Conservation (phyloP, 129 eudicot genomes). For the Tagetes erecta region DNA sequence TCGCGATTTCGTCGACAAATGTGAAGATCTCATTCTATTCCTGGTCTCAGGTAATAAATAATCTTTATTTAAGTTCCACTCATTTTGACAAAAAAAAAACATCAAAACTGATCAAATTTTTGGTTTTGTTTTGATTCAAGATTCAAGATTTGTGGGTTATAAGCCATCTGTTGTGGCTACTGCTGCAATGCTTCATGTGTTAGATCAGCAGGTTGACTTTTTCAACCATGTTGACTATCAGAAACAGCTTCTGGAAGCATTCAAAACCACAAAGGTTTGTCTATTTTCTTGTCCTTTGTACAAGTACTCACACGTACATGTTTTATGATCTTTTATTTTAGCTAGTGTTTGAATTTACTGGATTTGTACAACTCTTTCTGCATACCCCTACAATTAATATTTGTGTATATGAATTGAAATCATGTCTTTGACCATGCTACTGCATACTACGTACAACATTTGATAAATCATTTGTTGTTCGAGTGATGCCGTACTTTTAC, state of each 20-base stretch:
- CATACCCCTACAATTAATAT: background rate
- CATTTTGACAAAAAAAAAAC: constrained; percentile 1
- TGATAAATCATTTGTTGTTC: background rate
- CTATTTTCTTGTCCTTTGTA: constrained; percentile 10
- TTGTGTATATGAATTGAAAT: background rate
- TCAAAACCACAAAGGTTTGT: constrained; percentile 64
- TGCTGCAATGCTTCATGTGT: constrained; percentile 70
- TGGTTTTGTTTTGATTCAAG: constrained; percentile 32
- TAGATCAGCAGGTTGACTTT: constrained; percentile 54
- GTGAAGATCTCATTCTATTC: constrained; percentile 60
- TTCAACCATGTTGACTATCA: constrained; percentile 53
- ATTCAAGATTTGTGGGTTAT: constrained; percentile 60
- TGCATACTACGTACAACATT: background rate
- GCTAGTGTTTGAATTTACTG: background rate
- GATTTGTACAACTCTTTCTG: constrained; percentile 23
- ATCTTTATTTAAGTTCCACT: background rate
- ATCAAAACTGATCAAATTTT: constrained; percentile 15
- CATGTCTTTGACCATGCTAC: constrained; percentile 25
- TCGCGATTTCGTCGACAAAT: constrained; percentile 61
- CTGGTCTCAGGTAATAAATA: constrained; percentile 53
- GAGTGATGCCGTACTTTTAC: too few species aligned
- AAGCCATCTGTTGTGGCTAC: constrained; percentile 72
- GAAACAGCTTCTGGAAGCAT: constrained; percentile 59
- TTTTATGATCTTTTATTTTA: background rate
- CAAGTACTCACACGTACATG: background rate